Evolutionary conservation across 768 basidiomycete genomes (phyloP), one percentile per base, ranked within the genome.

Genomic region (Tricholoma furcatifolium): DNA sequence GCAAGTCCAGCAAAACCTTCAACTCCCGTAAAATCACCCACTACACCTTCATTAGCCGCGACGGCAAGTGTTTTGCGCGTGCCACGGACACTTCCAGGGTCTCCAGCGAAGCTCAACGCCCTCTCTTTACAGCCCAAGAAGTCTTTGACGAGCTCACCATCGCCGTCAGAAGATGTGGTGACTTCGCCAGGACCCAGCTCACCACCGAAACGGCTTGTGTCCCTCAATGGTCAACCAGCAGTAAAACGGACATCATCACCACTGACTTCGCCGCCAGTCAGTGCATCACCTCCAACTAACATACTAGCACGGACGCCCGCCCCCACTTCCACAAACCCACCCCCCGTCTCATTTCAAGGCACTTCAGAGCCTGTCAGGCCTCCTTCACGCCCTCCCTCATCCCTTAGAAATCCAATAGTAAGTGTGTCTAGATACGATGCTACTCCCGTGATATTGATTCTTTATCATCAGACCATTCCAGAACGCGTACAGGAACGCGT

Each of bases 71-170:
- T 20, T 23, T 39, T 54, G 31, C 68, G 49, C 55, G 65, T 44
- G 50, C 67, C 18, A 56, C 66, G 64, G 48, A 58, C 60, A 30
- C 57, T 49, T n/a, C n/a, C n/a, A n/a, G 64, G 62, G 40, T 86
- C 87, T 6, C 86, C 88, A 2, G 78, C 73, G 11, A 89, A 86
- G 65, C 80, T 81, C 35, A 72, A 79, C 1, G 64, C 78, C 3
- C 65, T 79, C 18, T 61, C 74, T 18, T 65, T 80, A 23, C 81
- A 80, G 53, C 68, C 79, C 20, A 78, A 79, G 42, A 79, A 72
- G 60, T 76, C 82, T 2, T 69, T 81, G 17, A 68, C 76, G 30
- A 27, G 62, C 12, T 79, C 77, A 14, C 75, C 71, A 30, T 62
- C 78, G 10, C 73, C 80, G 3, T 68, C 72, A 10, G 70, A 69